Percentiles rank a stretch among this genome's conserved stretches.
Evolutionary conservation across 2,329 filamentous ascomycete genomes (phyloP).

Genomic region (Apiospora hydei): DNA sequence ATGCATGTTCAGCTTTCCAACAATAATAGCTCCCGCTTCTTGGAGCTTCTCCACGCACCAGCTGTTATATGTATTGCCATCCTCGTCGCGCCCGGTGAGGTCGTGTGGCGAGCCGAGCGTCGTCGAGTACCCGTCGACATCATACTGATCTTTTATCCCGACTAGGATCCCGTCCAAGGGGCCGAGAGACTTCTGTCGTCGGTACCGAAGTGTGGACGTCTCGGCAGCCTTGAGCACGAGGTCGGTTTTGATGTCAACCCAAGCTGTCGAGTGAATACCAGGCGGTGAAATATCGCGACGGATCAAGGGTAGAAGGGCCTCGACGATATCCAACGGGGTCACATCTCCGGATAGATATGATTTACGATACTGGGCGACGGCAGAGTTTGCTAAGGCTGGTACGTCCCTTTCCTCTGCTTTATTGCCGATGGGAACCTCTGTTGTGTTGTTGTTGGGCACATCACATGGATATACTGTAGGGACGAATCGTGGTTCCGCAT

Average conservation of each 20-base stretch:
- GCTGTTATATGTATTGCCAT: slow-evolving; percentile 49
- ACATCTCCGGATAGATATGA: too few species aligned
- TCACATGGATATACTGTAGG: too few species aligned
- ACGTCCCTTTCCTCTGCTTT: too few species aligned
- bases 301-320: slow-evolving; percentile 54
- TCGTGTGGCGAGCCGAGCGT: slow-evolving; percentile 69
- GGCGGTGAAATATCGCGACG: slow-evolving; percentile 43
- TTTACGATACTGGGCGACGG: too few species aligned
- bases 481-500: too few species aligned
- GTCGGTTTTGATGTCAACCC: slow-evolving; percentile 52
- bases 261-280: slow-evolving; percentile 50
- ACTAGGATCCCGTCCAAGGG: slow-evolving; percentile 77
- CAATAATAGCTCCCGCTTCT: slow-evolving; percentile 73
- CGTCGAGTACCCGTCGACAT: slow-evolving; percentile 75
- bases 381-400: too few species aligned
- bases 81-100: slow-evolving; percentile 57
- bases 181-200: slow-evolving; percentile 64
- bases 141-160: slow-evolving; percentile 79
- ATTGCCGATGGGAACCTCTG: too few species aligned
- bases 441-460: too few species aligned
- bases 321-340: slow-evolving; percentile 26
- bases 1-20: slow-evolving; percentile 80
- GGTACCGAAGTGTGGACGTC: slow-evolving; percentile 54
- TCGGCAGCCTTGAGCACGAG: slow-evolving; percentile 51
- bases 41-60: slow-evolving; percentile 77